Base-by-base conservation (phyloP, 495 filamentous ascomycete species). In the Parathielavia hyrcaniae region DNA sequence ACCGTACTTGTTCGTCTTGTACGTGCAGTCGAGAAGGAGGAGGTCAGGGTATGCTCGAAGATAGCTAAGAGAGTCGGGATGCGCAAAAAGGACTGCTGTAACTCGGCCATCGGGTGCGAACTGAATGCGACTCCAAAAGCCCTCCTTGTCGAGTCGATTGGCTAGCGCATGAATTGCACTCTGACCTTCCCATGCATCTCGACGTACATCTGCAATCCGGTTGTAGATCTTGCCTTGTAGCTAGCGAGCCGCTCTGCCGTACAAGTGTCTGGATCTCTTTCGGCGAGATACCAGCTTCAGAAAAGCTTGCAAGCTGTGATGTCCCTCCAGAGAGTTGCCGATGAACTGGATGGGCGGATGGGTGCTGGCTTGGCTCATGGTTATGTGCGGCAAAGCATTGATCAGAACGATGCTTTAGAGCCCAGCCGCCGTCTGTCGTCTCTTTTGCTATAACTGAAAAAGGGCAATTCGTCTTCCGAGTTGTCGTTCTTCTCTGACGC, bases 221-320 rank as follows among this genome's bases (percentile, higher is more conserved):
- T 48, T 48, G 23, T 48, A 48, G 23, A 48, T 48, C 45, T 48
- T 48, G 23, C 9, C 45, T 5, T 48, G 17, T 48, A 2, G 45
- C 45, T 32, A 48, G n/a, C 9, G 45, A 48, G 11, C 23, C 45
- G 45, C 45, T 48, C n/a, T 48, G 23, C 45, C 23, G 45, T 48
- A 48, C 23, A 32, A 48, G 5, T 32, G 20, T 48, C 22, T 48
- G 23, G 14, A 30, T 30, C 5, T 30, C 45, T 22, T 26, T 32
- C 32, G 17, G 45, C 5, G 45, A 13, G 16, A 45, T 6, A 11
- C 45, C 17, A 32, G 20, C 23, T 5, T 48, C 32, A 2, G 45
- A 48, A 7, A 48, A 22, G 45, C 5, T n/a, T n/a, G n/a, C n/a
- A n/a, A n/a, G n/a, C n/a, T n/a, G n/a, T n/a, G n/a, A n/a, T n/a